A percentile compares a stretch with the other conserved stretches of the same genome.
Evolutionary conservation across 2,329 filamentous ascomycete genomes (phyloP).

Genomic region (Blastomyces parvus): DNA sequence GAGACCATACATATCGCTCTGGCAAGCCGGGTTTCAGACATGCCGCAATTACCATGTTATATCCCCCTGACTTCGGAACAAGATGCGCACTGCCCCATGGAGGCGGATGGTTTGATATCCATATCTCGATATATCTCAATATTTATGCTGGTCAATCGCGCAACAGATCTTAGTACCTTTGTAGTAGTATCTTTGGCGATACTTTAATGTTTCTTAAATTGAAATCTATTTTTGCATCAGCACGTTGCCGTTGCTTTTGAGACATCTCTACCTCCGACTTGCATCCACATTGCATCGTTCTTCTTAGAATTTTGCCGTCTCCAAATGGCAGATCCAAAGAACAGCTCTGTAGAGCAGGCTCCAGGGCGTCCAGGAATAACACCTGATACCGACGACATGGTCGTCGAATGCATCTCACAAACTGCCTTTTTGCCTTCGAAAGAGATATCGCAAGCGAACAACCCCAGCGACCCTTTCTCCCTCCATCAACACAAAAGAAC

Average conservation of each 20-base stretch:
- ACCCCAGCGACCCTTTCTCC: conserved; percentile 15
- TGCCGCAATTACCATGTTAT: neutral
- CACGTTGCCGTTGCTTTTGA: neutral
- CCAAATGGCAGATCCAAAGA: neutral
- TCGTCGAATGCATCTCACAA: neutral
- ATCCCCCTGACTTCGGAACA: neutral
- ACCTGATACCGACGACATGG: neutral
- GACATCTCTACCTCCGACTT: neutral
- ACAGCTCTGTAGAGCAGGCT: neutral
- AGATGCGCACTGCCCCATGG: neutral
- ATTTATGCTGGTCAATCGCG: neutral
- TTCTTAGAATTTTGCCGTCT: neutral
- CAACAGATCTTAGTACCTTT: neutral
- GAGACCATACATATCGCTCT: neutral
- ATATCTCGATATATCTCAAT: neutral
- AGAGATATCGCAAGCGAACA: neutral
- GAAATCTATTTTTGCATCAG: neutral
- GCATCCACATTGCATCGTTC: neutral
- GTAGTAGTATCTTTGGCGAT: neutral
- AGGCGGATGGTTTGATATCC: too few relatives aligned
- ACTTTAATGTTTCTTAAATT: neutral
- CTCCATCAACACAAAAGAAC: conserved; percentile 13
- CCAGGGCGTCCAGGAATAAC: neutral
- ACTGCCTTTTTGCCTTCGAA: neutral
- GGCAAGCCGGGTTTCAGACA: neutral